Evolutionary conservation across 1,284 basidiomycete species (phyloP), one percentile per base, ranked within the genome.

Genomic region (Austroboletus novae-zelandiae): DNA sequence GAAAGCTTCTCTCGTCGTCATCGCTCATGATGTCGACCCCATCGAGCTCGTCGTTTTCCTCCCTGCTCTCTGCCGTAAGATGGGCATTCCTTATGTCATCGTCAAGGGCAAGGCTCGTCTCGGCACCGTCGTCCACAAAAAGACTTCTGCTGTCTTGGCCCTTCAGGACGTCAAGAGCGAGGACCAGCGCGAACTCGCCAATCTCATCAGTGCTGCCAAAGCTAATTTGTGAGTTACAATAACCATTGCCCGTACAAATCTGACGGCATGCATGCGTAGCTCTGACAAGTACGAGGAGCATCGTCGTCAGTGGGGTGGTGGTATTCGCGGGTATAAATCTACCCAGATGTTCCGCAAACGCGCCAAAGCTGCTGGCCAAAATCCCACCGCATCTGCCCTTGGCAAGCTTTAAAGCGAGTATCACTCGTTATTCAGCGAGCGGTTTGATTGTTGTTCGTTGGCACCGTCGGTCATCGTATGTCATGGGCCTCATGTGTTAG

Each of bases 41-140:
- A 96, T 98, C 58, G 96, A 99, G 76, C 89, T 99, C 65, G 94
- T 96, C 61, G 84, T 99, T 76, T 98, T 94, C 89, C 81, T 99
- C 54, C 96, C 96, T 56, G 94, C 96, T 53, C 87, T 98, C 58
- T 99, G 96, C 81, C 86, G 94, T 74, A 98, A 98, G 87, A 97
- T 98, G 94, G 95, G 94, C 71, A 86, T 98, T 44, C 94, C 94
- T 32, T 98, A 98, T 77, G 93, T 96, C 60, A 98, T 99, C 64
- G 94, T 98, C 67, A 97, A 98, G 83, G 89, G 88, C 77, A 98
- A 98, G 79, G 91, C 95, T 52, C 92, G 96, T 71, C 89, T 98
- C 63, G 96, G 96, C 62, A 93, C 93, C 14, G 91, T 96, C 53
- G 94, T 95, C 47, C 91, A 95, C 85, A 97, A 98, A 86, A 98